Evolutionary conservation across 2,329 filamentous ascomycete genomes (phyloP).

Genomic region (Esteya vermicola): DNA sequence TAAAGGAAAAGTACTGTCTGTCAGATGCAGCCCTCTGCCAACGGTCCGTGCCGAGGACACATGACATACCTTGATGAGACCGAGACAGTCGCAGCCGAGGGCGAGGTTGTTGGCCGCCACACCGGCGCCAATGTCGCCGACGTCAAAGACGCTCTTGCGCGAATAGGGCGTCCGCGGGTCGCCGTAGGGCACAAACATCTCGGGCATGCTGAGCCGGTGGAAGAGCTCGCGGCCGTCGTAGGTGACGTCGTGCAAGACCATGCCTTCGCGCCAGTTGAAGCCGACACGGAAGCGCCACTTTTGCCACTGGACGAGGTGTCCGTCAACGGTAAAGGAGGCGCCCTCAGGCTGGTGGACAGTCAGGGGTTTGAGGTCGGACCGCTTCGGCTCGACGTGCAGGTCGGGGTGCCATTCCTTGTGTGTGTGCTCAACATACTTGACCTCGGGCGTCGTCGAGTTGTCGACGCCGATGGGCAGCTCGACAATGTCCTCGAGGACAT

Average conservation of each 20-base stretch:
- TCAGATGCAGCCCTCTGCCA: background rate
- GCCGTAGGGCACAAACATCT: slow-evolving; percentile 53
- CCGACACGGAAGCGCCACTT: slow-evolving; percentile 57
- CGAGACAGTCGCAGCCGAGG: slow-evolving; percentile 57
- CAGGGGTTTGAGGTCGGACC: slow-evolving; percentile 40
- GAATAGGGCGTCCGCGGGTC: slow-evolving; percentile 52
- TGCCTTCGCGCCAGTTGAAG: slow-evolving; percentile 45
- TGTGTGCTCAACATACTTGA: slow-evolving; percentile 23
- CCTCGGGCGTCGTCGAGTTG: slow-evolving; percentile 15
- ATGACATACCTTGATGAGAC: slow-evolving; percentile 32
- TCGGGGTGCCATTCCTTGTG: slow-evolving; percentile 30
- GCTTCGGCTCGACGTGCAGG: slow-evolving; percentile 17
- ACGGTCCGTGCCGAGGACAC: background rate
- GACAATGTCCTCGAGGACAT: slow-evolving; percentile 17
- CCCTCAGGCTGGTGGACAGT: slow-evolving; percentile 13
- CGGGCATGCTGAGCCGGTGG: slow-evolving; percentile 51
- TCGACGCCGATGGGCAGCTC: slow-evolving; percentile 27
- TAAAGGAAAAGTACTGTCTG: slow-evolving; percentile 39
- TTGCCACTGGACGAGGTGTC: slow-evolving; percentile 42
- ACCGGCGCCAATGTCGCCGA: slow-evolving; percentile 55
- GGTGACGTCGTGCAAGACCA: slow-evolving; percentile 52
- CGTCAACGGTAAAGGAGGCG: slow-evolving; percentile 30
- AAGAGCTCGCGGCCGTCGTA: slow-evolving; percentile 52
- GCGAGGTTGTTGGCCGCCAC: slow-evolving; percentile 53
- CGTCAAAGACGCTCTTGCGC: slow-evolving; percentile 58